Conservation (phyloP, 208 protist species). For the Leishmania mexicana region DNA sequence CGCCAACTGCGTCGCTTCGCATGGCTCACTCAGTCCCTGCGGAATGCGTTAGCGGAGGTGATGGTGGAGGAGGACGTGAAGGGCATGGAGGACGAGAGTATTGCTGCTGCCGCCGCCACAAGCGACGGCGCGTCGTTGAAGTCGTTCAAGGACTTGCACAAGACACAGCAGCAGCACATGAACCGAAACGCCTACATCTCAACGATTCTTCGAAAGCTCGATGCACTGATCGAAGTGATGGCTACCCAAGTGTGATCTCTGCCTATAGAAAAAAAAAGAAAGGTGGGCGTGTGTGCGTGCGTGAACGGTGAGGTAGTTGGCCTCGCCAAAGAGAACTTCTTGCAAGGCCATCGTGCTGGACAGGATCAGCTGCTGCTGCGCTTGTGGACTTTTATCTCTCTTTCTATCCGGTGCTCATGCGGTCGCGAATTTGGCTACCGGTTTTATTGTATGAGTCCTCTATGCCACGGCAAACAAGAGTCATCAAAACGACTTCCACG, state of each 20-base stretch:
- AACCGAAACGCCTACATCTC: constrained; percentile 23
- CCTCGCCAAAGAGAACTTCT: neutral
- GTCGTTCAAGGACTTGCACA: constrained; percentile 22
- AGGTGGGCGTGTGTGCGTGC: neutral
- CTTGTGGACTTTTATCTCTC: neutral
- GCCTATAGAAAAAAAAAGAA: neutral
- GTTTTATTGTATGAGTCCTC: too few relatives aligned
- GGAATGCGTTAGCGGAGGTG: constrained; percentile 37
- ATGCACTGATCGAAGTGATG: constrained; percentile 30
- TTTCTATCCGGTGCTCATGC: too few relatives aligned
- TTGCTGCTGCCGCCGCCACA: neutral
- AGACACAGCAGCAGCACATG: constrained; percentile 24
- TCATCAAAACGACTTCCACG: neutral
- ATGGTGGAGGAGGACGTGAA: constrained; percentile 26
- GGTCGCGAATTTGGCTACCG: too few relatives aligned
- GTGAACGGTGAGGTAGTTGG: neutral
- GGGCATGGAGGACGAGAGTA: constrained; percentile 4
- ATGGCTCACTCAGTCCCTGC: constrained; percentile 37
- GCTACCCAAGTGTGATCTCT: constrained; percentile 11
- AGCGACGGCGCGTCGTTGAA: constrained; percentile 5
- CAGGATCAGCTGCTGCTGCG: neutral
- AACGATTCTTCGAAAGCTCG: constrained; percentile 19
- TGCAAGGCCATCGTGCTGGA: neutral
- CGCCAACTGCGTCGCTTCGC: constrained; percentile 47
- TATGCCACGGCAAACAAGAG: neutral